These are phyloP conservation scores for Tolypocladium album DNA, from an alignment of 2,329 filamentous ascomycete genomes.

Conservation along the genomic window DNA sequence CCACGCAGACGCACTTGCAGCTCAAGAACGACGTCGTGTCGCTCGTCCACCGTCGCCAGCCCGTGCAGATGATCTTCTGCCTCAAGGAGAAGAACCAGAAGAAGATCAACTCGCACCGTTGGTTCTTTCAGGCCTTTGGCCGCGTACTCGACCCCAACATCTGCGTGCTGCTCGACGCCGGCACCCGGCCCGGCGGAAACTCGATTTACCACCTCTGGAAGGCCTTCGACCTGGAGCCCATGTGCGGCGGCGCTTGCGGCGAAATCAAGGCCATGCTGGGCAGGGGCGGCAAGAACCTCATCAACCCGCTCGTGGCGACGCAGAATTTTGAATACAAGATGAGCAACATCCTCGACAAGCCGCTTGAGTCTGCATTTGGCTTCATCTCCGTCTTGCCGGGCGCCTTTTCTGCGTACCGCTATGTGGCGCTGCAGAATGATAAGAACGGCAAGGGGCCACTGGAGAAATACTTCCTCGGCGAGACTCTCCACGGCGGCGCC, in stretches of 20 bases:
- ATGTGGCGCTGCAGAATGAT: constrained; percentile 89
- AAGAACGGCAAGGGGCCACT: constrained; percentile 87
- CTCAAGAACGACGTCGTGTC: constrained; percentile 85
- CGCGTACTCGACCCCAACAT: constrained; percentile 89
- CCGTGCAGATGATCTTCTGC: constrained; percentile 95
- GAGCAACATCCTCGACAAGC: constrained; percentile 98
- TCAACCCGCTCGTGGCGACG: constrained; percentile 89
- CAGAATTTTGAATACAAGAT: constrained; percentile 99
- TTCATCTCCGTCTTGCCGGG: constrained; percentile 96
- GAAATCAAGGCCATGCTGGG: constrained; percentile 98
- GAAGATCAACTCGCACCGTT: constrained; percentile 98
- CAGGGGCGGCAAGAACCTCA: constrained; percentile 69
- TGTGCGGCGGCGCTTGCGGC: constrained; percentile 94
- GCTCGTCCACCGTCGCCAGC: constrained; percentile 75
- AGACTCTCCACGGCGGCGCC: constrained; percentile 86
- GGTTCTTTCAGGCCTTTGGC: constrained; percentile 98
- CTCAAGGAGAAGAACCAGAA: constrained; percentile 99
- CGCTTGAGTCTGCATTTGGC: constrained; percentile 90
- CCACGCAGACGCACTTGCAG: constrained; percentile 73
- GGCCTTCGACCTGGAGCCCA: constrained; percentile 93
- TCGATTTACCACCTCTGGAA: constrained; percentile 99
- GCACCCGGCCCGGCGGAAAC: constrained; percentile 85
- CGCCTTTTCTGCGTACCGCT: constrained; percentile 97
- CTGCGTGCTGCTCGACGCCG: constrained; percentile 90
- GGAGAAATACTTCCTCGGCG: constrained; percentile 94